Evolutionary conservation across 495 filamentous ascomycete species (phyloP), one percentile per base, ranked within the genome.

Genomic region (Baudoinia panamericana): DNA sequence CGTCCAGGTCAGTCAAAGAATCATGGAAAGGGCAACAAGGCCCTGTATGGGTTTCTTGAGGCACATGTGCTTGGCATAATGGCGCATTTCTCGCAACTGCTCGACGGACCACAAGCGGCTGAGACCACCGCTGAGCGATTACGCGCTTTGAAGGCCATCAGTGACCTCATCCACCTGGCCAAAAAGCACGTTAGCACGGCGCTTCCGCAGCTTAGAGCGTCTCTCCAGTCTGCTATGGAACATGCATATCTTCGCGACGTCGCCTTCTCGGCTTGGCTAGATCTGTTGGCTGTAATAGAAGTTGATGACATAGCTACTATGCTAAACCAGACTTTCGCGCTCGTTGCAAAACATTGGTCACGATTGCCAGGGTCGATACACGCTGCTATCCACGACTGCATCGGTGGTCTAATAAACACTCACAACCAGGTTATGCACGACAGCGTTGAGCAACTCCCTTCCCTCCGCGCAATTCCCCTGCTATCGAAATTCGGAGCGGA

Each of bases 141-240:
- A 35, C 69, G 83, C 33, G 82, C 77, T 41, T 64, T 97, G 2
- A 72, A 71, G 41, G 90, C 81, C 1, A 81, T 99, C 53, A 78
- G 82, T 47, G 86, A 85, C 54, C 83, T 96, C 80, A 76, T 95
- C 32, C 72, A 66, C 45, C 61, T 88, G 30, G 78, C 78, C 15
- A 74, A 72, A 38, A 68, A 63, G 10, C 73, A 80, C 60, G 70
- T 82, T 11, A 77, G 71, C 45, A 76, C 78, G 56, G 88, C 84
- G 22, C 66, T 93, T 26, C 84, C 92, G 33, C 90, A 95, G 68
- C 83, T 94, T 34, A 81, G 81, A 39, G 84, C 90, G 12, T 94
- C 81, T 56, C 67, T 95, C 12, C 78, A 90, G 46, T 83, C 84
- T 16, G 85, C 87, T 0, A 67, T 96, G 40, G 69, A 78, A 15